Conservation (phyloP, 768 basidiomycete genomes). For the Cystobasidiopsis lactophilus region DNA sequence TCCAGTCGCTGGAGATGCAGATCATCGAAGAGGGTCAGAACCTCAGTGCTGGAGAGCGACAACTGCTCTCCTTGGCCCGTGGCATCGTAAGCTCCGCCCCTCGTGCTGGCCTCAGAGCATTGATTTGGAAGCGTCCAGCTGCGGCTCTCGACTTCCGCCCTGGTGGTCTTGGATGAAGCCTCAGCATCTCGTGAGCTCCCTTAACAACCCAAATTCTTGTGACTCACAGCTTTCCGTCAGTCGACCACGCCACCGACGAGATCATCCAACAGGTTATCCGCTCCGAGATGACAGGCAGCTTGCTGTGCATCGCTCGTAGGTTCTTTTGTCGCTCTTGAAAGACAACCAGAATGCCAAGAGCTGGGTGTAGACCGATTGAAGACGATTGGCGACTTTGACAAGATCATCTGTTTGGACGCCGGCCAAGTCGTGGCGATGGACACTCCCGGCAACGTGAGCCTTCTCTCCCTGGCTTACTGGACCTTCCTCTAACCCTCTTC, state of each 20-base stretch:
- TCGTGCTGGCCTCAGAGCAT: too few species aligned
- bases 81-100: too few species aligned
- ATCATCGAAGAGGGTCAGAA: constrained; percentile 14
- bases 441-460: constrained; percentile 29
- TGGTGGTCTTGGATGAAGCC: constrained; percentile 21
- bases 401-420: constrained; percentile 7
- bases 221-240: too few species aligned
- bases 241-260: constrained; percentile 19
- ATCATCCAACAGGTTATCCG: constrained; percentile 49
- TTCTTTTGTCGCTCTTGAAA: constrained; percentile 23
- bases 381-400: constrained; percentile 5
- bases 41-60: constrained; percentile 16
- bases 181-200: too few species aligned
- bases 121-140: too few species aligned
- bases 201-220: too few species aligned
- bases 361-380: not conserved
- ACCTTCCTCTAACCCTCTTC: too few species aligned
- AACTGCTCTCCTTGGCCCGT: not conserved
- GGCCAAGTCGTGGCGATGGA: constrained; percentile 29
- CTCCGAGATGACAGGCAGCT: constrained; percentile 46
- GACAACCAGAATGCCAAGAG: not conserved
- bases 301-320: constrained; percentile 65
- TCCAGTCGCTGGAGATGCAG: not conserved
- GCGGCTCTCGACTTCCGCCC: constrained; percentile 1
- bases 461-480: too few species aligned